Percentiles rank a stretch among this genome's conserved stretches.
Evolutionary conservation across 2,329 filamentous ascomycete genomes (phyloP).

Genomic region (Neobulgaria alba): DNA sequence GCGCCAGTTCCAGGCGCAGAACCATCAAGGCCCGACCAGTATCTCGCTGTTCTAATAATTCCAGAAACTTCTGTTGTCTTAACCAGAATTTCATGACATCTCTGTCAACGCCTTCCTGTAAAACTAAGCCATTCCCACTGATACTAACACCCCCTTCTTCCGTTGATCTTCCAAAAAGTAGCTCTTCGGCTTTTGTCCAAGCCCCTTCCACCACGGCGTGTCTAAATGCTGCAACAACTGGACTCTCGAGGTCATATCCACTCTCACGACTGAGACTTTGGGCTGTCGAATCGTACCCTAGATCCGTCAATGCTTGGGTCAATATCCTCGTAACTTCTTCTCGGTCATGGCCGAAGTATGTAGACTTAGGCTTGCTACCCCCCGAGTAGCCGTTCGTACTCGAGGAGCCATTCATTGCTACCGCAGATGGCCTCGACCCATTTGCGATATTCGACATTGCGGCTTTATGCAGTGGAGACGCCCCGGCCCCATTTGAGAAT

Average conservation of each 20-base stretch:
- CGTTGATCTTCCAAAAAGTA: conserved; percentile 52
- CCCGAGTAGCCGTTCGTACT: conserved; percentile 23
- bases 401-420: conserved; percentile 47
- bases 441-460: conserved; percentile 35
- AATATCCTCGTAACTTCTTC: conserved; percentile 90
- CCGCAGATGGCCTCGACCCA: conserved; percentile 38
- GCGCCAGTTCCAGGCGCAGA: conserved; percentile 80
- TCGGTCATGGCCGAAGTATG: conserved; percentile 77
- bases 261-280: conserved; percentile 69
- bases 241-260: conserved; percentile 78
- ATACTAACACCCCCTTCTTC: conserved; percentile 38
- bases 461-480: conserved; percentile 36
- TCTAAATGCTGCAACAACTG: conserved; percentile 78
- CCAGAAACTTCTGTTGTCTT: conserved; percentile 89
- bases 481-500: conserved; percentile 47
- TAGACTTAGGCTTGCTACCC: conserved; percentile 18
- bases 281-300: conserved; percentile 78
- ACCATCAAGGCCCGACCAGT: conserved; percentile 67
- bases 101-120: conserved; percentile 66
- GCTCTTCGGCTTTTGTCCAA: conserved; percentile 77
- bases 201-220: conserved; percentile 69
- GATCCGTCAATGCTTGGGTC: conserved; percentile 81
- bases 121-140: conserved; percentile 52
- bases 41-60: conserved; percentile 72
- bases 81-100: conserved; percentile 81